These are phyloP conservation scores for Exsudoporus floridanus DNA, from an alignment of 1,284 basidiomycete genomes.

Conservation along the genomic window DNA sequence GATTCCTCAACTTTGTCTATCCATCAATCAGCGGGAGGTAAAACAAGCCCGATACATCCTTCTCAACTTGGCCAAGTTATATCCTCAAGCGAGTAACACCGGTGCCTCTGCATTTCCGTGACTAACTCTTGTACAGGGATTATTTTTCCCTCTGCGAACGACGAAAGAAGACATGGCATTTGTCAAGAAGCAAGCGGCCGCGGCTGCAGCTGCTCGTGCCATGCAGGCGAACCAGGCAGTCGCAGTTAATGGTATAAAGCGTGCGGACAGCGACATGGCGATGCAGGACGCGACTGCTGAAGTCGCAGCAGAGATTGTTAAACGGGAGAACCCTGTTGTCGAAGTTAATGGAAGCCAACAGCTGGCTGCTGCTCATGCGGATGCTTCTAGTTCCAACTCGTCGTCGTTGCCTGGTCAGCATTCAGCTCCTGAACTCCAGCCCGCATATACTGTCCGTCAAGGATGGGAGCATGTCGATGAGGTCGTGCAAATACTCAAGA, in stretches of 20 bases:
- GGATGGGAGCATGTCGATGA: conserved; percentile 95
- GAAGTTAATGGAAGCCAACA: conserved; percentile 29
- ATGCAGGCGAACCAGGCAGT: conserved; percentile 26
- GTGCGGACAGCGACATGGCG: conserved; percentile 29
- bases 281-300: conserved; percentile 38
- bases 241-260: conserved; percentile 30
- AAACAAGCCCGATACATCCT: conserved; percentile 91
- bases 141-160: conserved; percentile 95
- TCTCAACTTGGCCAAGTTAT: conserved; percentile 87
- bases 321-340: conserved; percentile 25
- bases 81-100: conserved; percentile 77
- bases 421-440: conserved; percentile 32
- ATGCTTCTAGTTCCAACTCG: conserved; percentile 18
- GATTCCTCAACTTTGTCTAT: conserved; percentile 93
- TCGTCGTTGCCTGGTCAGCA: conserved; percentile 23
- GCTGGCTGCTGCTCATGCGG: conserved; percentile 12
- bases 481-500: conserved; percentile 92
- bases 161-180: conserved; percentile 85
- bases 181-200: conserved; percentile 45
- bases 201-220: conserved; percentile 38
- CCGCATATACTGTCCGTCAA: conserved; percentile 55
- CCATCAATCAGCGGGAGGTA: conserved; percentile 88
- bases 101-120: background rate
- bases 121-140: conserved; percentile 55
- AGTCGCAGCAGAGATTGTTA: conserved; percentile 27